These are phyloP conservation scores for Trichosanthes cucumerina DNA, from an alignment of 306 rosid genomes.

Conservation along the genomic window DNA sequence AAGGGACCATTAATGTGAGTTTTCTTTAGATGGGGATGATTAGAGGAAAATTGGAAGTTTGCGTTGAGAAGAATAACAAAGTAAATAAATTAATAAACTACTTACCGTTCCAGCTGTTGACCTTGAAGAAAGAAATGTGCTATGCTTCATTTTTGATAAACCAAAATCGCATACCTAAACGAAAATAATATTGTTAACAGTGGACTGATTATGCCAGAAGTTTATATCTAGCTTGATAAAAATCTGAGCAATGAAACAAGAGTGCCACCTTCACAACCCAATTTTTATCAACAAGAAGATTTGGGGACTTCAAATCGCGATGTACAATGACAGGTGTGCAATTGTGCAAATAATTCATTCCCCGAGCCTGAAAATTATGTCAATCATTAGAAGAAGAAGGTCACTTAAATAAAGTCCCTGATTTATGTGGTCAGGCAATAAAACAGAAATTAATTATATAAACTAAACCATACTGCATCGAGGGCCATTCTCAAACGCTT, in stretches of 20 bases:
- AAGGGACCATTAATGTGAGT: background rate
- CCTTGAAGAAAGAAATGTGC: conserved; percentile 95
- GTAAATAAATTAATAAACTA: conserved; percentile 2
- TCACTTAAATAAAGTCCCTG: conserved; percentile 5
- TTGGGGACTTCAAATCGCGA: conserved; percentile 93
- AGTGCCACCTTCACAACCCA: conserved; percentile 75
- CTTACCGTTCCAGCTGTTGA: conserved; percentile 98
- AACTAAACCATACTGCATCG: conserved; percentile 59
- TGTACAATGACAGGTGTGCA: conserved; percentile 75
- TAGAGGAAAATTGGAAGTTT: background rate
- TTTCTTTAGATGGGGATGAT: background rate
- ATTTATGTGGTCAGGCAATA: conserved; percentile 11
- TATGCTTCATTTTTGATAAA: conserved; percentile 79
- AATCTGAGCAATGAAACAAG: conserved; percentile 1
- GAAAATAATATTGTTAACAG: conserved; percentile 8
- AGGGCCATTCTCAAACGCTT: conserved; percentile 89
- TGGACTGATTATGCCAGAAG: conserved; percentile 19
- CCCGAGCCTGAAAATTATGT: conserved; percentile 56
- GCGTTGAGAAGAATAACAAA: background rate
- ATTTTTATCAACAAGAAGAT: conserved; percentile 84
- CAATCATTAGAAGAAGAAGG: conserved; percentile 15
- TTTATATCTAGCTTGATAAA: background rate
- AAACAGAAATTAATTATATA: conserved; percentile 6
- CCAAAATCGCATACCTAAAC: conserved; percentile 93
- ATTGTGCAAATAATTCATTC: conserved; percentile 92